Base-by-base conservation (phyloP, 345 rosid species). In the Lepidium sativum region DNA sequence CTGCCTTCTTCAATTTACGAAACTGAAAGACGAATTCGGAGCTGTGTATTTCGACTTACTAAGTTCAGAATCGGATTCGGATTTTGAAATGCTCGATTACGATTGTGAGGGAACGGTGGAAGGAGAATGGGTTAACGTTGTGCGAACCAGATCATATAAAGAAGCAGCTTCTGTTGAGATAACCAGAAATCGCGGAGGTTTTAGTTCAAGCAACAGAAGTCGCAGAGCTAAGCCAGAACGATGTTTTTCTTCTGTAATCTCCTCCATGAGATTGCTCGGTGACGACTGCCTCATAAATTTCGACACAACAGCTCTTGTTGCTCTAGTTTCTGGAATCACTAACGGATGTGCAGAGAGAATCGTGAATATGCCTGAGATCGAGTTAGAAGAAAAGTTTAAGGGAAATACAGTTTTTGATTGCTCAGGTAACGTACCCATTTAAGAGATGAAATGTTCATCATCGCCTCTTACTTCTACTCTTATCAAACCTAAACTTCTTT, bases 231-330 rank as follows among this genome's bases (percentile, higher is more conserved):
- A 68, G 57, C 29, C 23, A 54, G 20, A 71, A 75, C 18, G 66
- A 56, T 70, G 42, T 23, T 82, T 84, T 68, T 50, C 66, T 44
- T 67, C 78, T 59, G 58, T 89, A 56, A 61, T 87, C 65, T 80
- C 81, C 6, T 67, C 63, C 33, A 61, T 86, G 77, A 79, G 74
- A 44, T 53, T 71, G 11, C 37, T 63, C 6, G 52, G 65, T 43
- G 82, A 68, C 37, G 79, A 65, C 23, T 76, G 77, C 42, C 38
- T 80, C 56, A 23, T 87, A 54, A 92, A 92, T 73, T 83, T 85
- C 55, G 95, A 87, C 69, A 88, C 99, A 1, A 90, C 97, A 10
- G 89, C 96, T 47, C 71, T 94, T 77, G 67, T 94, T 75, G 92
- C 99, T 75, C 60, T 86, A 12, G 90, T 94, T 16, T 94, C 96